Conservation (phyloP, 2,329 filamentous ascomycete species). For the Paramyrothecium sp. region DNA sequence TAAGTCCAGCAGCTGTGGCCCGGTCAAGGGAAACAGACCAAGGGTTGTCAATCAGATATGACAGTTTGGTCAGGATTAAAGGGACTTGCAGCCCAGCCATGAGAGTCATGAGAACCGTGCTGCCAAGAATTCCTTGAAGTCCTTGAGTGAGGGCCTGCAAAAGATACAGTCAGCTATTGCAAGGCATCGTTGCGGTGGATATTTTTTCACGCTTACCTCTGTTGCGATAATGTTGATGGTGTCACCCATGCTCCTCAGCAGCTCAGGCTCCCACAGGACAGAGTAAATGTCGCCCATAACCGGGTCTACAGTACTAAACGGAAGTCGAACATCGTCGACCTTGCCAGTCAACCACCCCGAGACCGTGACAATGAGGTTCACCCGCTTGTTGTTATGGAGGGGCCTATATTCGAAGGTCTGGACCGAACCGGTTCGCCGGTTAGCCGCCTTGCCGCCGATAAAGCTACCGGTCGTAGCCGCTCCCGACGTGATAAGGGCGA, state of each 20-base stretch:
- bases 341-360: conserved; percentile 99
- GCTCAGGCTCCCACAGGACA: conserved; percentile 95
- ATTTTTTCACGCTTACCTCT: conserved; percentile 61
- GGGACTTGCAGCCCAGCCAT: conserved; percentile 95
- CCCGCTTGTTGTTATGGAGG: conserved; percentile 94
- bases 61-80: conserved; percentile 86
- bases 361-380: conserved; percentile 92
- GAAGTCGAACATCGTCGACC: conserved; percentile 91
- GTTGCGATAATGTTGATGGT: conserved; percentile 98
- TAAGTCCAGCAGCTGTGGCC: conserved; percentile 83
- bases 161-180: conserved; percentile 1
- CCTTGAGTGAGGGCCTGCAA: conserved; percentile 86
- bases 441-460: conserved; percentile 83
- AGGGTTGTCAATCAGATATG: conserved; percentile 96
- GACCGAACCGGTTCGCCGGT: conserved; percentile 84
- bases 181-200: conserved; percentile 4
- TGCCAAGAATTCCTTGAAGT: conserved; percentile 90
- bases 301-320: conserved; percentile 93
- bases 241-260: conserved; percentile 96
- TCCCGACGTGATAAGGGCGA: conserved; percentile 88
- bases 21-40: conserved; percentile 96
- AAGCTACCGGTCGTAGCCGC: conserved; percentile 84
- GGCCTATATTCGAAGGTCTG: conserved; percentile 97
- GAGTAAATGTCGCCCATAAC: conserved; percentile 99
- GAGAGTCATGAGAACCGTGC: conserved; percentile 80